phyloP scores from a whole-genome alignment of 78 protist species.

The Dictyostelium citrinum region DNA sequence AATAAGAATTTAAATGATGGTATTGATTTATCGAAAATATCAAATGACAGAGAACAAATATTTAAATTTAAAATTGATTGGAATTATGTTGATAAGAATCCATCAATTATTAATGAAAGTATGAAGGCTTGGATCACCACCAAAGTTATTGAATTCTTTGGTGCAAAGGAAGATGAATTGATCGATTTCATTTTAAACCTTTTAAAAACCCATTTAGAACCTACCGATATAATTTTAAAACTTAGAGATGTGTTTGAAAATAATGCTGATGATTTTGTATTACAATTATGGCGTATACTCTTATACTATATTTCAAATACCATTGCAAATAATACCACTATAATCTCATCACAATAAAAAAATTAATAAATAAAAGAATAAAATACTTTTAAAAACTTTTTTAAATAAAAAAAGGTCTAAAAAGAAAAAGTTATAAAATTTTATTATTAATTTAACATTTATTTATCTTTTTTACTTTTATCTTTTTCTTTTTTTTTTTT shows the following conservation, averaged over 20 bases:
- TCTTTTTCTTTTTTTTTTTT: not conserved
- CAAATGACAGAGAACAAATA: slow-evolving; percentile 29
- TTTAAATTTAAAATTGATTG: slow-evolving; percentile 49
- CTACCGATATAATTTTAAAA: slow-evolving; percentile 20
- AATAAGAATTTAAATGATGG: not conserved
- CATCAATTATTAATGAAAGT: slow-evolving; percentile 7
- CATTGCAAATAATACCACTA: not conserved
- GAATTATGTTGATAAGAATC: slow-evolving; percentile 27
- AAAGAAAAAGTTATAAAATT: too few species aligned
- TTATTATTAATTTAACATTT: not conserved
- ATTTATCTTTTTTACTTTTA: not conserved
- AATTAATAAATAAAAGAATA: not conserved
- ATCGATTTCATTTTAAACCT: slow-evolving; percentile 30
- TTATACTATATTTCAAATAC: not conserved
- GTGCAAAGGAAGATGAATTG: slow-evolving; percentile 35
- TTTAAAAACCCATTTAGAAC: not conserved
- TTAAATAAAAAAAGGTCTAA: too few species aligned
- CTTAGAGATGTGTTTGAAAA: slow-evolving; percentile 63
- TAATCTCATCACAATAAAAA: not conserved
- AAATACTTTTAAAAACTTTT: not conserved
- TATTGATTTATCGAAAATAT: slow-evolving; percentile 2
- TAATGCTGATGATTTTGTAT: slow-evolving; percentile 78
- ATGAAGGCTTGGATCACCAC: slow-evolving; percentile 62
- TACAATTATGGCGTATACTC: slow-evolving; percentile 67
- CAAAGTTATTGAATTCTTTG: slow-evolving; percentile 45